Percentiles rank a stretch among this genome's conserved stretches.
These are phyloP conservation scores for Camillea tinctor DNA, from an alignment of 2,329 filamentous ascomycete species.

Conservation along the genomic window DNA sequence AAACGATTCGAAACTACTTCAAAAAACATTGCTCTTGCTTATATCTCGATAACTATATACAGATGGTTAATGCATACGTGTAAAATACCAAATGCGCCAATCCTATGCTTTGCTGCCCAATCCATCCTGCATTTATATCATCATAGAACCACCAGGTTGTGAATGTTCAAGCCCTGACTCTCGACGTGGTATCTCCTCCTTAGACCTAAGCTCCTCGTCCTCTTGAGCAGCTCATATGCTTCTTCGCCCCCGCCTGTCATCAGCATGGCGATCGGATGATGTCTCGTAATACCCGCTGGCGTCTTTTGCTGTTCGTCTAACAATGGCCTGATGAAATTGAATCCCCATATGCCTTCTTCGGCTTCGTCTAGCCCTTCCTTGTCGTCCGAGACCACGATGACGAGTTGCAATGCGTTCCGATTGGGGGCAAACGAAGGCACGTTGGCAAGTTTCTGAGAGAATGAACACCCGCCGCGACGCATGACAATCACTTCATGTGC, in stretches of 20 bases:
- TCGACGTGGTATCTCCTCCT: slow-evolving; percentile 76
- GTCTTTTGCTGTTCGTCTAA: slow-evolving; percentile 74
- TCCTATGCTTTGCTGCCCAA: slow-evolving; percentile 12
- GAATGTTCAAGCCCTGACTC: slow-evolving; percentile 76
- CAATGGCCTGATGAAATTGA: slow-evolving; percentile 56
- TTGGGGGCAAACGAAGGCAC: slow-evolving; percentile 75
- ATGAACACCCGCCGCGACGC: slow-evolving; percentile 79
- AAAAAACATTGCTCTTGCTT: not conserved
- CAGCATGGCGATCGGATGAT: slow-evolving; percentile 75
- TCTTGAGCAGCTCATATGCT: slow-evolving; percentile 61
- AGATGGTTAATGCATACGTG: not conserved
- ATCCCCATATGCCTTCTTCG: slow-evolving; percentile 29
- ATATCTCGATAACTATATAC: not conserved
- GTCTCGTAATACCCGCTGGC: slow-evolving; percentile 64
- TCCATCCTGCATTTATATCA: slow-evolving; percentile 3
- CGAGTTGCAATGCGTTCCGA: slow-evolving; percentile 67
- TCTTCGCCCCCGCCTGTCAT: slow-evolving; percentile 73
- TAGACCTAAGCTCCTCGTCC: slow-evolving; percentile 69
- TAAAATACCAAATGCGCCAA: slow-evolving; percentile 8
- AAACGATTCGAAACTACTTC: not conserved
- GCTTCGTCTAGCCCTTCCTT: slow-evolving; percentile 39
- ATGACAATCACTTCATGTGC: slow-evolving; percentile 78
- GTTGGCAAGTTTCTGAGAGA: slow-evolving; percentile 77
- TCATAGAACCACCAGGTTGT: slow-evolving; percentile 71
- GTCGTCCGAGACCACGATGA: slow-evolving; percentile 71